Base-by-base conservation (phyloP, 192 early-diverging fungal genomes). In the Coemansia sp. region DNA sequence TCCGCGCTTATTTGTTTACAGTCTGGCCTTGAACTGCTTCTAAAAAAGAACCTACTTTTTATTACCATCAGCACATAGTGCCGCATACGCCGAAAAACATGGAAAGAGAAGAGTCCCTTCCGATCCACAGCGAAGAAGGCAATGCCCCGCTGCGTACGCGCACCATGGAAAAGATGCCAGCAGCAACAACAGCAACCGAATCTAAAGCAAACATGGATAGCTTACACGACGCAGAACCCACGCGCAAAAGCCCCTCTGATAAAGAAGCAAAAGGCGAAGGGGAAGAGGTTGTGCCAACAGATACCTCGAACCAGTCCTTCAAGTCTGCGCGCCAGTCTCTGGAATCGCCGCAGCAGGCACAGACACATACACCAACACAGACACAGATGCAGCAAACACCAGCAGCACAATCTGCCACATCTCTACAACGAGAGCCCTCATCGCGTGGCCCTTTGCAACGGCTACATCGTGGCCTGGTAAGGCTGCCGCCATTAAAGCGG, bases 401-500 rank as follows among this genome's bases (percentile, higher is more conserved):
- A 52, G 22, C 9, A 25, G 20, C 49, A 25, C 49, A 20, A 13
- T 25, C 49, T 25, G 14, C 23, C 4, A 19, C 13, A 13, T 8
- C 23, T 52, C 19, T 11, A 52, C 49, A 25, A 2, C 49, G 22
- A 52, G 49, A 29, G 9, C 7, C 49, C 2, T 22, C 9, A 52
- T 52, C 49, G 23, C 49, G 32, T 13, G 33, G 33, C 34, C 55
- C 55, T 36, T 45, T 53, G 63, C 54, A 35, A 50, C 53, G 50
- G 20, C 50, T 65, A 42, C 54, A 38, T 14, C 63, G 20, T 57
- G 53, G 63, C 42, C 25, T 65, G 29, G 25, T 38, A 19, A 65
- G 63, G 40, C 48, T 65, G 54, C 63, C 53, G 20, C 63, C 42
- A 38, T 45, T 46, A 19, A 57, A 40, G 11, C 40, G 63, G 32